Conservation (phyloP, 2,329 filamentous ascomycete species). For the Pseudogymnoascus sp. region DNA sequence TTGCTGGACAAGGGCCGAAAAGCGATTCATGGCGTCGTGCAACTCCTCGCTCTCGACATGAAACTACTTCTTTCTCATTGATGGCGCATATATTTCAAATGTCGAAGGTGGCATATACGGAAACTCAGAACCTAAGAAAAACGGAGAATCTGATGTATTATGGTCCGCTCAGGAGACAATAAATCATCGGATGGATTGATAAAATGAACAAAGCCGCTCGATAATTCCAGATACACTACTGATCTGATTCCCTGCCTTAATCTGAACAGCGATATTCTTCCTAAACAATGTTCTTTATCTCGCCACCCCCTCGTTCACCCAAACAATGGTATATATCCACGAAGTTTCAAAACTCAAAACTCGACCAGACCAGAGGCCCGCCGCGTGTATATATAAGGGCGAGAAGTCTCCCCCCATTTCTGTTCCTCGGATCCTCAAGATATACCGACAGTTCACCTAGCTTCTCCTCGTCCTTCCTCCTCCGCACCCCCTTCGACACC, state of each 20-base stretch:
- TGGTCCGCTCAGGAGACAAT: not conserved
- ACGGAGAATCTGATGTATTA: not conserved
- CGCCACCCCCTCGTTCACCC: not conserved
- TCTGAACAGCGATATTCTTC: not conserved
- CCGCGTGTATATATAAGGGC: not conserved
- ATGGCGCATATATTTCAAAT: not conserved
- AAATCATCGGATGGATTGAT: not conserved
- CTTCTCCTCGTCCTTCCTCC: not conserved
- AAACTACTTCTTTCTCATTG: conserved; percentile 33
- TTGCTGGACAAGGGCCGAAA: not conserved
- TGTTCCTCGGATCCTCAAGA: not conserved
- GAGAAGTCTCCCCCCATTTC: not conserved
- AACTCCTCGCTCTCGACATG: conserved; percentile 28
- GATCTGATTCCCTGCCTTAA: not conserved
- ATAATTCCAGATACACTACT: not conserved
- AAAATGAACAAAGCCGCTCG: not conserved
- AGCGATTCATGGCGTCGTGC: not conserved
- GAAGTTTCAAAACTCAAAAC: not conserved
- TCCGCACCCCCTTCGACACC: not conserved
- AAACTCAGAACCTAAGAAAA: not conserved
- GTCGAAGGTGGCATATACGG: not conserved
- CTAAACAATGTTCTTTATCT: not conserved
- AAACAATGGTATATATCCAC: not conserved
- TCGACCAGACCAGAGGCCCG: not conserved
- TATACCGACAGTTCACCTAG: not conserved